phyloP scores from a whole-genome alignment of 768 basidiomycete genomes.

The Mycena rosella region DNA sequence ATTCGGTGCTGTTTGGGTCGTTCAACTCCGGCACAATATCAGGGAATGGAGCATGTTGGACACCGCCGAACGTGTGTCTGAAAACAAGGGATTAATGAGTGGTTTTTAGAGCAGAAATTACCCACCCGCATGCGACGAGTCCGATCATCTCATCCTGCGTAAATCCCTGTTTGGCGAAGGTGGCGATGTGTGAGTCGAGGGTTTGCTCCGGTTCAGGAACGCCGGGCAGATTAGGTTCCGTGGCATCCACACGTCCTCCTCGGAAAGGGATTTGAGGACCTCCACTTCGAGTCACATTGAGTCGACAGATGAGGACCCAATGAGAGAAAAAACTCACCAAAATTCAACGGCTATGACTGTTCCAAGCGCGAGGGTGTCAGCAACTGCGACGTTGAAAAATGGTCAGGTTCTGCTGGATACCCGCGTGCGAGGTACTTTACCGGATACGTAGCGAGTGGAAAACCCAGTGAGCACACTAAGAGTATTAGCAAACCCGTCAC shows the following conservation, averaged over 20 bases:
- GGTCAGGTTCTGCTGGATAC: constrained; percentile 11
- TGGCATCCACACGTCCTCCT: constrained; percentile 24
- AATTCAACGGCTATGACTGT: constrained; percentile 23
- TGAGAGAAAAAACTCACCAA: constrained; percentile 19
- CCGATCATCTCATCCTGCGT: constrained; percentile 25
- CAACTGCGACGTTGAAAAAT: constrained; percentile 13
- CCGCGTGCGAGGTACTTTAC: neutral
- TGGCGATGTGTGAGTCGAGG: constrained; percentile 16
- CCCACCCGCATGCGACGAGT: constrained; percentile 22
- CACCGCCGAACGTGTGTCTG: constrained; percentile 12
- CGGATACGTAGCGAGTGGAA: constrained; percentile 13
- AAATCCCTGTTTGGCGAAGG: constrained; percentile 22
- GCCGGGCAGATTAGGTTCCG: constrained; percentile 9
- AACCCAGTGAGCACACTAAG: constrained; percentile 4
- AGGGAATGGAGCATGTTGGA: constrained; percentile 14
- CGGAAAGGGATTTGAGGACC: constrained; percentile 27
- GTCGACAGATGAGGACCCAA: constrained; percentile 13
- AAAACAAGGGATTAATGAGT: constrained; percentile 15
- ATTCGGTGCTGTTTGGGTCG: constrained; percentile 8
- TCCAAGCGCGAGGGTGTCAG: constrained; percentile 21
- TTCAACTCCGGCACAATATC: constrained; percentile 19
- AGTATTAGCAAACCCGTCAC: constrained; percentile 19
- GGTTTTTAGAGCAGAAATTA: constrained; percentile 12
- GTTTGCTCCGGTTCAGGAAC: constrained; percentile 21
- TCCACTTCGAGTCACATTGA: constrained; percentile 17